These are phyloP conservation scores for Knufia fluminis DNA, from an alignment of 2,329 filamentous ascomycete genomes.

Conservation along the genomic window DNA sequence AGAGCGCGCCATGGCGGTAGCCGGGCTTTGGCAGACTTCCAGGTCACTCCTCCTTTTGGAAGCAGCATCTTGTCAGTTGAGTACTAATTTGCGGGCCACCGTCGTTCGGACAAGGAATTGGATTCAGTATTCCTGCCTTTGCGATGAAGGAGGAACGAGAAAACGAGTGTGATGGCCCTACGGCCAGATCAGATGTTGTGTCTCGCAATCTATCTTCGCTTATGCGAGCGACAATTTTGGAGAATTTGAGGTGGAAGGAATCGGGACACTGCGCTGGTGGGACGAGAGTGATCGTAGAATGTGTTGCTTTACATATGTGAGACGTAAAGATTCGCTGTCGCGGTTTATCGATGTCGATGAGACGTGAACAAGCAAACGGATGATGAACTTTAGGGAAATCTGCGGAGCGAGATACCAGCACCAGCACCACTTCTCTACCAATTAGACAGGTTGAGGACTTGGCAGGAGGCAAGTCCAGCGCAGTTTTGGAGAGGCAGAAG, in stretches of 20 bases:
- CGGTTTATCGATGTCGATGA: not conserved
- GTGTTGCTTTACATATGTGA: not conserved
- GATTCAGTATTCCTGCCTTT: not conserved
- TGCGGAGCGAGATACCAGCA: not conserved
- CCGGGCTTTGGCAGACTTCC: slow-evolving; percentile 77
- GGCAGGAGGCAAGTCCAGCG: slow-evolving; percentile 7
- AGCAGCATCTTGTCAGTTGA: slow-evolving; percentile 61
- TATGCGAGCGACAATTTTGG: not conserved
- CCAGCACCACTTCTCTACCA: no score
- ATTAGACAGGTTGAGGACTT: slow-evolving; percentile 7
- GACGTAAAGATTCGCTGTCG: not conserved
- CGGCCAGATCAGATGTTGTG: slow-evolving; percentile 15
- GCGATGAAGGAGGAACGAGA: slow-evolving; percentile 1
- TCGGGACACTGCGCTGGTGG: not conserved
- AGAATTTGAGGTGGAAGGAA: not conserved
- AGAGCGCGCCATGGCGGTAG: slow-evolving; percentile 69
- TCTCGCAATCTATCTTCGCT: slow-evolving; percentile 14
- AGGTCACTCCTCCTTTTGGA: slow-evolving; percentile 79
- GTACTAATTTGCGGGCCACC: not conserved
- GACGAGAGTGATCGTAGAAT: not conserved
- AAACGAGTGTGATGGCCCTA: slow-evolving; percentile 9
- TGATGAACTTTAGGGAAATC: not conserved
- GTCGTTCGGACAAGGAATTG: slow-evolving; percentile 2
- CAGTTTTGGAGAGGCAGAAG: not conserved
- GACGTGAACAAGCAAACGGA: not conserved